phyloP scores from a whole-genome alignment of 2,329 filamentous ascomycete genomes.

The Metarhizium brunneum region DNA sequence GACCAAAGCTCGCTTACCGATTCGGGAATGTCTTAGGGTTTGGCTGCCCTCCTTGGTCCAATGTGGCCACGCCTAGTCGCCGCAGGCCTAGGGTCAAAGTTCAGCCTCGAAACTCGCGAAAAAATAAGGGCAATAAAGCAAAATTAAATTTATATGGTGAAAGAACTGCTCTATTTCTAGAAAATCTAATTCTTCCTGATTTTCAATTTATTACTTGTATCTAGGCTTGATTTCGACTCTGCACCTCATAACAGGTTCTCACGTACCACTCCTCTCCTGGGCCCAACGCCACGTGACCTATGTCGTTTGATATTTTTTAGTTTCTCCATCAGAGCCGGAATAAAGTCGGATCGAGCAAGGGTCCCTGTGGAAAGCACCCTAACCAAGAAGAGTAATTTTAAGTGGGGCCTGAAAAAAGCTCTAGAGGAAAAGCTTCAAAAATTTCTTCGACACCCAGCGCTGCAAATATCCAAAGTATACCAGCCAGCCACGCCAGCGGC shows the following conservation, averaged over 20 bases:
- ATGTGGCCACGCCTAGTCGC: neutral
- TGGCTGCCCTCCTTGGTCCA: conserved; percentile 24
- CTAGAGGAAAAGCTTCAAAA: conserved; percentile 26
- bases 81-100: neutral
- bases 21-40: conserved; percentile 30
- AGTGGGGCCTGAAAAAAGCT: conserved; percentile 12
- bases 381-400: conserved; percentile 8
- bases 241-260: too few relatives aligned
- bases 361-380: neutral
- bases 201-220: too few relatives aligned
- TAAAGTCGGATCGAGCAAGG: conserved; percentile 8
- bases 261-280: too few relatives aligned
- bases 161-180: neutral
- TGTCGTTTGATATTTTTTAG: neutral
- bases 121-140: neutral
- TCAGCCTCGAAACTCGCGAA: neutral
- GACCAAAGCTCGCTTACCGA: conserved; percentile 36
- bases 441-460: conserved; percentile 21
- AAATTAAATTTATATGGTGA: neutral
- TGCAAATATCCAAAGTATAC: neutral
- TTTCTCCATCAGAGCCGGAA: conserved; percentile 2
- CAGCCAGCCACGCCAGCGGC: conserved; percentile 1
- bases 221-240: too few relatives aligned
- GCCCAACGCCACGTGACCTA: neutral
- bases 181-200: too few relatives aligned